Base-by-base conservation (phyloP, 2,329 filamentous ascomycete genomes). In the Cordyceps tenuipes region DNA sequence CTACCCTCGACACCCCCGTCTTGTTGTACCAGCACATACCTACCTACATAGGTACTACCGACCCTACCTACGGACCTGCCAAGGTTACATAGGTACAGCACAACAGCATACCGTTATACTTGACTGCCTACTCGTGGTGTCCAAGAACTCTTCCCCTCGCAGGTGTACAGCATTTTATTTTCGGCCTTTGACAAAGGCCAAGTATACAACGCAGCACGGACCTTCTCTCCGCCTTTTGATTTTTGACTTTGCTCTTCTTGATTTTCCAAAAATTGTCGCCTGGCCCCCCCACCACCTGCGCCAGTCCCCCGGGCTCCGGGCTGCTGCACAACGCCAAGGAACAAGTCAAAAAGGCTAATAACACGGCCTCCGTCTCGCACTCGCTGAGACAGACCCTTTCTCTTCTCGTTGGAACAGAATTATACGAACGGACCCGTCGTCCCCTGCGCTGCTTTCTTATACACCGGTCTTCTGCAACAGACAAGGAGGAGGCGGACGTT, bases 261-360 rank as follows among this genome's bases (percentile, higher is more conserved):
- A 47, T 15, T 17, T 47, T 41, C 36, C 34, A 10, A 36, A 23
- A 36, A 36, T 29, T 46, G 10, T 48, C 57, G 39, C 49, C 39
- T 29, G 13, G 41, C 6, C 29, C 2, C 17, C 26, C 44, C 31
- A n/a, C 21, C 41, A 44, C 41, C 41, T 44, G 34, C 39, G 26
- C 44, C 55, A 50, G 48, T 59, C 48, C 48, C 48, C 56, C 51
- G 56, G 46, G n/a, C 44, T 26, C 8, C 44, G 7, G 10, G 10
- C 44, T 41, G 43, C 39, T 52, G n/a, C 49, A 52, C 5, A 17
- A 29, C 26, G 48, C 49, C 48, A 52, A 53, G 36, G 4, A 23
- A 39, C 57, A 29, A 57, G 47, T 52, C 56, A 34, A 44, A 44
- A 23, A 43, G 44, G n/a, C 26, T 41, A 58, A 19, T 41, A 58